Evolutionary conservation across 192 early-diverging fungal genomes (phyloP).

Genomic region (Geranomyces michiganensis): DNA sequence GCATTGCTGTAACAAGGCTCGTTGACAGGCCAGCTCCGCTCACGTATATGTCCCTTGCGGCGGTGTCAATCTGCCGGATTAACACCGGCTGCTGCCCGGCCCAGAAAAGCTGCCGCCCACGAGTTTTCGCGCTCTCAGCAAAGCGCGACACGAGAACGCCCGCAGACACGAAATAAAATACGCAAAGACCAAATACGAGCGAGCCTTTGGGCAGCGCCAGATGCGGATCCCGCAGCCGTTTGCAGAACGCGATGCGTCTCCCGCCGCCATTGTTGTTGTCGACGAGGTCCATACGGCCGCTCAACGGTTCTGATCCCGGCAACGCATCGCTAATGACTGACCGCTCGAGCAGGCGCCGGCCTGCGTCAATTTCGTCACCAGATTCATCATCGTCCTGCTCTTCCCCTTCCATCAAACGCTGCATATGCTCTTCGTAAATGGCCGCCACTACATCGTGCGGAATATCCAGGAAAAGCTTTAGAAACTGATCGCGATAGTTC

Average conservation of each 20-base stretch:
- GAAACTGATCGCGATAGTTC: conserved; percentile 26
- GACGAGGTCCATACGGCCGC: background rate
- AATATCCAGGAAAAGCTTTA: conserved; percentile 45
- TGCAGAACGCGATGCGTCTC: background rate
- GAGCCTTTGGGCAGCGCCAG: conserved; percentile 28
- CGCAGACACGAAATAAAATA: conserved; percentile 38
- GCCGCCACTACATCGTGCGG: conserved; percentile 49
- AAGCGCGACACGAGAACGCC: conserved; percentile 16
- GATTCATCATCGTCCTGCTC: conserved; percentile 36
- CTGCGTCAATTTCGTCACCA: conserved; percentile 10
- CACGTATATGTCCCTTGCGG: background rate
- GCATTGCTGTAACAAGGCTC: background rate
- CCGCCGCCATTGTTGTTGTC: too few species aligned
- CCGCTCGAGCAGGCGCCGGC: conserved; percentile 3
- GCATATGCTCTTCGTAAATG: conserved; percentile 41
- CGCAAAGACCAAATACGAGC: conserved; percentile 29
- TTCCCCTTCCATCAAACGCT: conserved; percentile 17
- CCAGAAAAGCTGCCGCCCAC: conserved; percentile 34
- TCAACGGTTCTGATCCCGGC: too few species aligned
- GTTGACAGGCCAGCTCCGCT: background rate
- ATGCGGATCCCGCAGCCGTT: conserved; percentile 27
- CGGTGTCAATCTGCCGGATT: conserved; percentile 17
- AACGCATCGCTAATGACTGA: background rate
- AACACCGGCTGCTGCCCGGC: conserved; percentile 27
- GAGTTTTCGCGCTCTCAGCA: background rate